Evolutionary conservation across 2,329 filamentous ascomycete genomes (phyloP).

Genomic region (Simplicillium aogashimaense): DNA sequence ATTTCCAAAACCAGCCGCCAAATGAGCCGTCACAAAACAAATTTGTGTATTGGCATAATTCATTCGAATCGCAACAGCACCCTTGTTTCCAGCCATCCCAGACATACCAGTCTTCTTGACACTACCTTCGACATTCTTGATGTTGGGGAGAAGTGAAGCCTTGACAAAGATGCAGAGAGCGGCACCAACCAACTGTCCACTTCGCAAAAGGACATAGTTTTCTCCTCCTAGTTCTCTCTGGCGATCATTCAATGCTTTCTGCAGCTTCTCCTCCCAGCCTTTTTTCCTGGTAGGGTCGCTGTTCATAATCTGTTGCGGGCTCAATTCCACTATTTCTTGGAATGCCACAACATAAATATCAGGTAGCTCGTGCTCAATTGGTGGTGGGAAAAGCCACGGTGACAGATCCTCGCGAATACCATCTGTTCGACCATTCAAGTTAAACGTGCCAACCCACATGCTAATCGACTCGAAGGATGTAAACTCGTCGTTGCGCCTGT

Average conservation of each 20-base stretch:
- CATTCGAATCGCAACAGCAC: conserved; percentile 90
- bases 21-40: conserved; percentile 92
- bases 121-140: conserved; percentile 94
- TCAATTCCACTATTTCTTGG: conserved; percentile 96
- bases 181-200: conserved; percentile 89
- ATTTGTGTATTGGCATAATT: conserved; percentile 89
- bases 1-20: conserved; percentile 92
- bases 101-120: conserved; percentile 93
- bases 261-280: conserved; percentile 78
- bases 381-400: conserved; percentile 69
- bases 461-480: conserved; percentile 64
- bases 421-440: conserved; percentile 78
- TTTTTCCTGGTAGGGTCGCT: conserved; percentile 82
- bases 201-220: conserved; percentile 80
- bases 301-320: conserved; percentile 98
- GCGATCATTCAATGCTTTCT: conserved; percentile 63
- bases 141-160: conserved; percentile 62
- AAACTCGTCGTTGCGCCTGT: conserved; percentile 59
- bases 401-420: conserved; percentile 73
- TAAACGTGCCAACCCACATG: conserved; percentile 86
- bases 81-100: conserved; percentile 96
- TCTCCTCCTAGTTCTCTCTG: conserved; percentile 56
- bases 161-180: conserved; percentile 88
- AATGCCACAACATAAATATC: conserved; percentile 88
- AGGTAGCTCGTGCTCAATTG: conserved; percentile 52